Percentiles rank a stretch among this genome's conserved stretches.
Evolutionary conservation across 2,329 filamentous ascomycete species (phyloP).

Genomic region (Paraconiothyrium sp.): DNA sequence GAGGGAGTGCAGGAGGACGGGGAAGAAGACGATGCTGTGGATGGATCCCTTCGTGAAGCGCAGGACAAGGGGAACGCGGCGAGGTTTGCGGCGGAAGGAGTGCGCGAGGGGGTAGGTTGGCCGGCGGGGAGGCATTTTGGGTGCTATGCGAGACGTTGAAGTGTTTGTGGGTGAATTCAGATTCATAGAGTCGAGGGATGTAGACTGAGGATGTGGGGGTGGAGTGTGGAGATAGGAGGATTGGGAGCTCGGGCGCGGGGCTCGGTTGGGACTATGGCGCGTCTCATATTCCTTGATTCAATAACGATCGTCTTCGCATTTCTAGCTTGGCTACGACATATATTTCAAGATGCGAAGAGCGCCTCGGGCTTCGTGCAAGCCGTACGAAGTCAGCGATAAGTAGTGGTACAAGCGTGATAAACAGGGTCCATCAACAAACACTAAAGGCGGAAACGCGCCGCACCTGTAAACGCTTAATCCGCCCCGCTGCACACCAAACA

Average conservation of each 20-base stretch:
- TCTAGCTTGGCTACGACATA: not conserved
- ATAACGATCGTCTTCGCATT: not conserved
- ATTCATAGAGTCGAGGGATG: not conserved
- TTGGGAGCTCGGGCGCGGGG: slow-evolving; percentile 11
- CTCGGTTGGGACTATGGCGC: slow-evolving; percentile 7
- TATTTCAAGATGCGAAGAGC: not conserved
- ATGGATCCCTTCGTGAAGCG: slow-evolving; percentile 72
- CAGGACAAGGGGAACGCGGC: slow-evolving; percentile 70
- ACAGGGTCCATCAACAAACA: slow-evolving; percentile 8
- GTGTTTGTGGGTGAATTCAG: not conserved
- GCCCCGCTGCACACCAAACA: not conserved
- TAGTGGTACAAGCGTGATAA: not conserved
- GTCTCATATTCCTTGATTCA: not conserved
- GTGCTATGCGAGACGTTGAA: not conserved
- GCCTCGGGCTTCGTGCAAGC: not conserved
- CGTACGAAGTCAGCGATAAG: not conserved
- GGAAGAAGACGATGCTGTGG: slow-evolving; percentile 66
- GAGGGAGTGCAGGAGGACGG: slow-evolving; percentile 65
- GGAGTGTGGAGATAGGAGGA: not conserved
- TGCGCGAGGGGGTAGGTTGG: slow-evolving; percentile 58
- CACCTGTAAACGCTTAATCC: not conserved
- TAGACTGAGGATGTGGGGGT: not conserved
- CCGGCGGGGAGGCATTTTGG: slow-evolving; percentile 31
- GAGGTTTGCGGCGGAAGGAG: slow-evolving; percentile 56
- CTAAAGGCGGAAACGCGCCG: not conserved